Evolutionary conservation across 2,329 filamentous ascomycete genomes (phyloP).

Genomic region (Onygenales sp.): DNA sequence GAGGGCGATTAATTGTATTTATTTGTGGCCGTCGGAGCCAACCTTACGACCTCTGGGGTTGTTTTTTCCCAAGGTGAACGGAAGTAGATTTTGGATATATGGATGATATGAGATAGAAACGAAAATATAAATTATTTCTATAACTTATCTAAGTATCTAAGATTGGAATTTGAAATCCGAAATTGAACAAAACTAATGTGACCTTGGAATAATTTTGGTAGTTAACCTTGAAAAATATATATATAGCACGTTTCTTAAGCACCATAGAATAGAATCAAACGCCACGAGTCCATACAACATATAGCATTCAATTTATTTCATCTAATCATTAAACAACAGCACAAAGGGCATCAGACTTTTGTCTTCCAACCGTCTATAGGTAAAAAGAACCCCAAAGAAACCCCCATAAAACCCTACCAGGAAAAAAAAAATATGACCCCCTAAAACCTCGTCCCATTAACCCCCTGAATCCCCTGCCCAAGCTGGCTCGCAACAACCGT

Average conservation of each 20-base stretch:
- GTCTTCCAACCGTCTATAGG: background rate
- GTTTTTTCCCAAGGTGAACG: no score
- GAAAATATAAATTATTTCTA: no score
- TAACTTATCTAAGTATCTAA: no score
- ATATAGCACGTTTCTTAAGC: background rate
- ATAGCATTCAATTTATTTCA: background rate
- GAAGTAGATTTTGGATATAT: no score
- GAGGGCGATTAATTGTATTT: no score
- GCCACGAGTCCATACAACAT: background rate
- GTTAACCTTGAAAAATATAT: background rate
- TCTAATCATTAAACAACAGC: background rate
- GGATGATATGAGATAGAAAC: no score
- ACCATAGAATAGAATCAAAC: no score
- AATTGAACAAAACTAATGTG: no score
- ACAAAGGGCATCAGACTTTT: background rate
- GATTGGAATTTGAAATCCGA: no score
- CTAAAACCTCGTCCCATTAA: slow-evolving; percentile 34
- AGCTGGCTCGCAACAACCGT: slow-evolving; percentile 49
- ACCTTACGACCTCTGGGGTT: no score
- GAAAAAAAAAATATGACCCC: background rate
- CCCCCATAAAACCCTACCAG: background rate
- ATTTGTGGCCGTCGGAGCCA: no score
- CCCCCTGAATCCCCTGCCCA: slow-evolving; percentile 43
- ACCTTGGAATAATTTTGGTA: no score
- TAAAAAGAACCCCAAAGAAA: background rate